phyloP scores from a whole-genome alignment of 2,329 filamentous ascomycete species.

The Chrysosporium keratinophilum region DNA sequence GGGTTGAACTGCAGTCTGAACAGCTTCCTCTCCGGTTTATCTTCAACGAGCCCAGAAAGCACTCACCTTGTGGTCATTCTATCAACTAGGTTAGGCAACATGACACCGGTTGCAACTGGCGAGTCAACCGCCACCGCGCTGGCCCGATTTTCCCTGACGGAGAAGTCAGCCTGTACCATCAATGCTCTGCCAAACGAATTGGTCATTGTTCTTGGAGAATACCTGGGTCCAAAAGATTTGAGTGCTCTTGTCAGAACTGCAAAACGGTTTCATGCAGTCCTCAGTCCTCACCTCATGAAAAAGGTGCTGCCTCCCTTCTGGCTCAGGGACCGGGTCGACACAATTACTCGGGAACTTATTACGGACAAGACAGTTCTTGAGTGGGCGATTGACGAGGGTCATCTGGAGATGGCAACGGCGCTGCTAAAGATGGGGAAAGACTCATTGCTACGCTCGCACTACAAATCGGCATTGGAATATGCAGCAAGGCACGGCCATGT shows the following conservation, averaged over 20 bases:
- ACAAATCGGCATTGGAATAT: not conserved
- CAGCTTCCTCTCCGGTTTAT: too few relatives aligned
- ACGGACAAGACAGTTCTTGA: not conserved
- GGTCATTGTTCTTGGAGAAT: not conserved
- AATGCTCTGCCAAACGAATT: conserved; percentile 4
- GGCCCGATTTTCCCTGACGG: not conserved
- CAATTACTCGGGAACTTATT: not conserved
- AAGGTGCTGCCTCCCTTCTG: not conserved
- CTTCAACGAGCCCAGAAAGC: too few relatives aligned
- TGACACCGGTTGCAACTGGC: too few relatives aligned
- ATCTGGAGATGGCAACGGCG: conserved; percentile 1
- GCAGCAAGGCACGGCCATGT: not conserved
- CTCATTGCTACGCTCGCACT: not conserved
- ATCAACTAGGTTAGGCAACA: too few relatives aligned
- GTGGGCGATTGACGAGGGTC: not conserved
- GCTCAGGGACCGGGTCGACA: too few relatives aligned
- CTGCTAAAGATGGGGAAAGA: not conserved
- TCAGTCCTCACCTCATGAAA: not conserved
- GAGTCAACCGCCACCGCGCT: too few relatives aligned
- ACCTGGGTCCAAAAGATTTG: not conserved
- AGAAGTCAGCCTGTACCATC: not conserved
- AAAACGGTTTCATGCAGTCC: not conserved
- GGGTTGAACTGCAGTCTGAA: too few relatives aligned
- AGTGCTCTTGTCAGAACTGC: conserved; percentile 8
- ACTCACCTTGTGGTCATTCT: too few relatives aligned